These are phyloP conservation scores for Aurinia saxatilis DNA, from an alignment of 345 rosid genomes.

Conservation along the genomic window DNA sequence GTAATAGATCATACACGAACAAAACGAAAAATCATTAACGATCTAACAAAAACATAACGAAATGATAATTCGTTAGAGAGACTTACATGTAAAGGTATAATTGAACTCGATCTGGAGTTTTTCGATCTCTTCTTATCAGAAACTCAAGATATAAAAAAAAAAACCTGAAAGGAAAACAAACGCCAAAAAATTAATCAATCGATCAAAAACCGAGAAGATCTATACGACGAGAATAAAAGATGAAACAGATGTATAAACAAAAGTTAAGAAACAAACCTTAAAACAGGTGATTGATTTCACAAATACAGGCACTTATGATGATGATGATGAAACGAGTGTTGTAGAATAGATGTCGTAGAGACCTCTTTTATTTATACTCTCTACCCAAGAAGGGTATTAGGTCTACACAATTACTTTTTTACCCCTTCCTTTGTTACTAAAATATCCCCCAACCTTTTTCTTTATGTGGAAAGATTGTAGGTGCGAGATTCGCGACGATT, in stretches of 20 bases:
- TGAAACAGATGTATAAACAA: not conserved
- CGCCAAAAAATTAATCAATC: not conserved
- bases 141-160: not conserved
- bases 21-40: not conserved
- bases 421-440: not conserved
- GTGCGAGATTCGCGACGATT: constrained; percentile 20
- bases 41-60: not conserved
- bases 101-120: constrained; percentile 3
- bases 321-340: constrained; percentile 4
- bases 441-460: not conserved
- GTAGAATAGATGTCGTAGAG: not conserved
- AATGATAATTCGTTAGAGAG: not conserved
- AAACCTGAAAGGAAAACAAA: constrained; percentile 21
- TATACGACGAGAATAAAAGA: not conserved
- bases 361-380: constrained; percentile 8
- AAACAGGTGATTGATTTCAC: not conserved
- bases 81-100: constrained; percentile 12
- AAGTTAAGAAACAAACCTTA: constrained; percentile 8
- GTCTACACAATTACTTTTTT: not conserved
- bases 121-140: not conserved
- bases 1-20: not conserved
- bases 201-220: not conserved
- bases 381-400: constrained; percentile 17
- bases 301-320: not conserved
- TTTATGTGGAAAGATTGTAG: not conserved